phyloP scores from a whole-genome alignment of 2,329 filamentous ascomycete species.

The Fusarium subtropicale region DNA sequence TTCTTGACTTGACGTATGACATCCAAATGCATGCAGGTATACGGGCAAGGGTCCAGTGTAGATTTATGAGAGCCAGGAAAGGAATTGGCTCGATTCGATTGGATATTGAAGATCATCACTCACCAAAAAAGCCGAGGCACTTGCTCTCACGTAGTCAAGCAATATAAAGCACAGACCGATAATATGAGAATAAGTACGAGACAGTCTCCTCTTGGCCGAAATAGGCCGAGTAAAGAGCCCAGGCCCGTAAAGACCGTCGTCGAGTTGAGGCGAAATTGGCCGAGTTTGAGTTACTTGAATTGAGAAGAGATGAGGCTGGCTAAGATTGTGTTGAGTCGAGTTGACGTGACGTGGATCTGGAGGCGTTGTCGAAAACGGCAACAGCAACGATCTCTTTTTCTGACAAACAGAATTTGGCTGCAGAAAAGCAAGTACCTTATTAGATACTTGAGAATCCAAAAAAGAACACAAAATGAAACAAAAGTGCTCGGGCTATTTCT shows the following conservation, averaged over 20 bases:
- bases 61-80: conserved; percentile 25
- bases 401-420: not conserved
- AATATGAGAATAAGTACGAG: not conserved
- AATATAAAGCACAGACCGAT: conserved; percentile 27
- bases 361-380: conserved; percentile 28
- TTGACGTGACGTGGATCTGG: conserved; percentile 35
- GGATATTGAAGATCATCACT: conserved; percentile 29
- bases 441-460: not conserved
- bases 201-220: not conserved
- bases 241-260: conserved; percentile 15
- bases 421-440: not conserved
- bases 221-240: conserved; percentile 3
- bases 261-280: conserved; percentile 6
- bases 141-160: conserved; percentile 17
- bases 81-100: conserved; percentile 26
- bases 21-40: conserved; percentile 22
- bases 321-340: conserved; percentile 16
- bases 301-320: conserved; percentile 31
- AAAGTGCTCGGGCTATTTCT: conserved; percentile 12
- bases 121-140: conserved; percentile 40
- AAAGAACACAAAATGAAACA: conserved; percentile 5
- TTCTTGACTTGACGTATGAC: conserved; percentile 14
- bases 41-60: conserved; percentile 24
- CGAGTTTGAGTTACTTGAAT: not conserved
- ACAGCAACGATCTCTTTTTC: not conserved